Percentiles rank a stretch among this genome's conserved stretches.
Evolutionary conservation across 306 rosid species (phyloP).

Genomic region (Calophaca sinica): DNA sequence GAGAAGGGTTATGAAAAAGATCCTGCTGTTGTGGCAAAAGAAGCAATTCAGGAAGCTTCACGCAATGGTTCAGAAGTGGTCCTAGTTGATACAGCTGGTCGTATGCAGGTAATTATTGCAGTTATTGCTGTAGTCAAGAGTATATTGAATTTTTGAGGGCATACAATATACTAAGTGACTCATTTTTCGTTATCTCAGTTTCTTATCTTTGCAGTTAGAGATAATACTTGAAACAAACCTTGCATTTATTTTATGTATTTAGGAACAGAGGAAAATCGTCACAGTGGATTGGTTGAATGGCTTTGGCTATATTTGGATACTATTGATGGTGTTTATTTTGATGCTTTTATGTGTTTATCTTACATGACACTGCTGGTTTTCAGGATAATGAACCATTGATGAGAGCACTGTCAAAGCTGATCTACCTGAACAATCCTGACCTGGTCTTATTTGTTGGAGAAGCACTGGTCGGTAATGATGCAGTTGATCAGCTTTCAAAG

Average conservation of each 20-base stretch:
- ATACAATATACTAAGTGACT: slow-evolving; percentile 8
- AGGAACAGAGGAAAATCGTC: slow-evolving; percentile 6
- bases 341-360: slow-evolving; percentile 17
- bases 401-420: slow-evolving; percentile 97
- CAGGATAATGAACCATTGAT: slow-evolving; percentile 98
- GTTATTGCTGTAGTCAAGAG: slow-evolving; percentile 9
- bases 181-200: background rate
- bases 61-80: slow-evolving; percentile 95
- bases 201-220: slow-evolving; percentile 17
- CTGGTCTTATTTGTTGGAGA: slow-evolving; percentile 97
- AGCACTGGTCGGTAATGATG: slow-evolving; percentile 98
- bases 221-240: background rate
- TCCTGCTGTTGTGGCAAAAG: slow-evolving; percentile 98
- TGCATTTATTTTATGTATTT: slow-evolving; percentile 24
- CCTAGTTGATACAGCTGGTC: slow-evolving; percentile 98
- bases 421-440: slow-evolving; percentile 91
- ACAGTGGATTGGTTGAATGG: slow-evolving; percentile 13
- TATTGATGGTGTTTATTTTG: slow-evolving; percentile 7
- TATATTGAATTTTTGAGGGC: slow-evolving; percentile 3
- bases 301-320: slow-evolving; percentile 15
- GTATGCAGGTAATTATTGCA: slow-evolving; percentile 82
- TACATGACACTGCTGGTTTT: slow-evolving; percentile 39
- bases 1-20: slow-evolving; percentile 99
- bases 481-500: slow-evolving; percentile 98
- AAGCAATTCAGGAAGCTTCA: slow-evolving; percentile 96